Evolutionary conservation across 2,329 filamentous ascomycete genomes (phyloP), one percentile per base, ranked within the genome.

Genomic region (Fusarium sp.): DNA sequence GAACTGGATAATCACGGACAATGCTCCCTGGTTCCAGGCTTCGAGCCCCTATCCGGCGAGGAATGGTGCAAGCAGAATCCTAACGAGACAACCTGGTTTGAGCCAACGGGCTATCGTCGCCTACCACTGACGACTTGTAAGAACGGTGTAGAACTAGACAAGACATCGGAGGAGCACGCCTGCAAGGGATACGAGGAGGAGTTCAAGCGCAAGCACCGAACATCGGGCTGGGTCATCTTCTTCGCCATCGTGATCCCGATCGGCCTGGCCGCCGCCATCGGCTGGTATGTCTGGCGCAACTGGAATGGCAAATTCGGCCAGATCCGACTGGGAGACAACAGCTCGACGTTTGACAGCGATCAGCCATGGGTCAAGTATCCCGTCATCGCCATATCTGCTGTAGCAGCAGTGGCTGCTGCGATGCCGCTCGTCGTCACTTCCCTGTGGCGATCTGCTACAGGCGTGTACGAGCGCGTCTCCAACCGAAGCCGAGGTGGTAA

Each of bases 261-360:
- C 67, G 87, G 84, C 2, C 84, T 91, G 1, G 96, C 96, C 1
- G 88, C 85, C 1, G 92, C 87, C 6, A 87, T 92, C 16, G 96
- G 96, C 42, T 98, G 93, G 86, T 98, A 91, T 83, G 92, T 96
- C 22, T 98, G 92, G 86, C 89, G 86, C 69, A 93, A 93, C 83
- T 98, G 94, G 94, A 92, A 91, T 76, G 91, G 91, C 82, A 97
- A 97, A 80, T 97, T 98, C 80, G 96, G 96, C 12, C 92, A 96
- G 80, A 96, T 99, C 80, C 90, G 94, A 24, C 90, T 99, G 16
- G 96, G 96, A 64, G 96, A 98, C 73, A 83, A 84, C 75, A 79
- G 78, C 62, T 78, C 79, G 67, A 81, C 79, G 24, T 81, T 95
- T 71, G 91, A 95, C 78, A 88, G 89, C 72, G 92, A 97, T 61